Percentiles rank a stretch among this genome's conserved stretches.
Conservation (phyloP, 1,284 basidiomycete genomes). For the Ustilago curta region DNA sequence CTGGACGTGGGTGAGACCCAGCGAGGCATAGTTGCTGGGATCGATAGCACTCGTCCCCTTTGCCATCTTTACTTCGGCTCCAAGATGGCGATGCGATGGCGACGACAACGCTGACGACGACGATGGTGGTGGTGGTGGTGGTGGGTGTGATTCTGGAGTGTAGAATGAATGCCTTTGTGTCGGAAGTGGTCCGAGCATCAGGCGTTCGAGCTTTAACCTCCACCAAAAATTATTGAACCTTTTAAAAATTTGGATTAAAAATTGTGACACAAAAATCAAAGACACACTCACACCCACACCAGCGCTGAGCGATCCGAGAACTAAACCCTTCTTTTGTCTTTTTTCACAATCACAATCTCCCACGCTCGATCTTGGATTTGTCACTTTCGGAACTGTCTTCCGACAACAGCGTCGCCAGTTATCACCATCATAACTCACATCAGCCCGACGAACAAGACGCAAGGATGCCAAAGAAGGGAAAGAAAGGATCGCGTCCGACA, state of each 20-base stretch:
- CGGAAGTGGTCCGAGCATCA: constrained; percentile 27
- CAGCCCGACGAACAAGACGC: background rate
- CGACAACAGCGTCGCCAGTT: background rate
- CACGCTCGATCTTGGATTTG: background rate
- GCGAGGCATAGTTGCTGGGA: constrained; percentile 54
- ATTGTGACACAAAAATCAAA: constrained; percentile 15
- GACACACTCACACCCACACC: background rate
- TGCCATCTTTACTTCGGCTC: constrained; percentile 11
- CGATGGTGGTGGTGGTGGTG: background rate
- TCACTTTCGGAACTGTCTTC: background rate
- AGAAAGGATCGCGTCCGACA: constrained; percentile 29
- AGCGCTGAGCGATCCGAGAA: constrained; percentile 7
- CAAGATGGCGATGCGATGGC: background rate
- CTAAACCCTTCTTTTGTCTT: background rate
- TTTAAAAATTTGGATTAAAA: background rate
- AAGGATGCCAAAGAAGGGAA: constrained; percentile 48
- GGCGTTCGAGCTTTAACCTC: background rate
- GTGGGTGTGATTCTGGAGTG: background rate
- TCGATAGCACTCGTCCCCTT: constrained; percentile 51
- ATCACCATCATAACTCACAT: background rate
- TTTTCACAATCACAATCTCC: background rate
- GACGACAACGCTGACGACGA: constrained; percentile 4
- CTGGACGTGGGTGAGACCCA: constrained; percentile 65
- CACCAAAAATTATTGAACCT: constrained; percentile 5
- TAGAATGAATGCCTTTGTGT: background rate